These are phyloP conservation scores for Posidonia oceanica DNA, from an alignment of 116 monocot species.

Conservation along the genomic window DNA sequence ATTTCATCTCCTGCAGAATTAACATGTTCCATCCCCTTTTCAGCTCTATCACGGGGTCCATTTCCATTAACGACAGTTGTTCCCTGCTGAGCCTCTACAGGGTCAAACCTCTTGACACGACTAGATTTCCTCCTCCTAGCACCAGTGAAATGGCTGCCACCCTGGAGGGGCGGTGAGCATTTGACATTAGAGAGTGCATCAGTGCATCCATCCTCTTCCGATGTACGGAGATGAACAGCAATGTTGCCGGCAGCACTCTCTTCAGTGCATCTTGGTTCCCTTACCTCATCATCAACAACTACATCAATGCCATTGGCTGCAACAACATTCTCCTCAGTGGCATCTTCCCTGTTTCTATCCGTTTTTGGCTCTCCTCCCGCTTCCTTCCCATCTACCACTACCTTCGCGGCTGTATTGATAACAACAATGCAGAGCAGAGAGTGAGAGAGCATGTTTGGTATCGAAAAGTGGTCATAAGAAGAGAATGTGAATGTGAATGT, in stretches of 20 bases:
- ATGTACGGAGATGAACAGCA: constrained; percentile 16
- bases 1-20: constrained; percentile 28
- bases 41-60: constrained; percentile 7
- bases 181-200: constrained; percentile 32
- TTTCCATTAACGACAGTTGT: background rate
- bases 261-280: background rate
- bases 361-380: background rate
- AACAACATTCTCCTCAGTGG: background rate
- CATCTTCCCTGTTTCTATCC: background rate
- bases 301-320: background rate
- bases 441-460: background rate
- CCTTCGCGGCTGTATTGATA: no score
- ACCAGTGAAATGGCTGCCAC: constrained; percentile 31
- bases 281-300: background rate
- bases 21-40: constrained; percentile 31
- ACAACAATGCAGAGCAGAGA: no score
- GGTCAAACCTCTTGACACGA: constrained; percentile 68
- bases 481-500: background rate
- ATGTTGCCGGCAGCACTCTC: constrained; percentile 10
- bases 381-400: background rate
- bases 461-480: background rate
- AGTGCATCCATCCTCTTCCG: constrained; percentile 17
- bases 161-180: constrained; percentile 8
- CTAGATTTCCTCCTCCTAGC: constrained; percentile 85
- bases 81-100: background rate